Evolutionary conservation across 176 grass and related monocot species (phyloP).

Genomic region (Themeda triandra): DNA sequence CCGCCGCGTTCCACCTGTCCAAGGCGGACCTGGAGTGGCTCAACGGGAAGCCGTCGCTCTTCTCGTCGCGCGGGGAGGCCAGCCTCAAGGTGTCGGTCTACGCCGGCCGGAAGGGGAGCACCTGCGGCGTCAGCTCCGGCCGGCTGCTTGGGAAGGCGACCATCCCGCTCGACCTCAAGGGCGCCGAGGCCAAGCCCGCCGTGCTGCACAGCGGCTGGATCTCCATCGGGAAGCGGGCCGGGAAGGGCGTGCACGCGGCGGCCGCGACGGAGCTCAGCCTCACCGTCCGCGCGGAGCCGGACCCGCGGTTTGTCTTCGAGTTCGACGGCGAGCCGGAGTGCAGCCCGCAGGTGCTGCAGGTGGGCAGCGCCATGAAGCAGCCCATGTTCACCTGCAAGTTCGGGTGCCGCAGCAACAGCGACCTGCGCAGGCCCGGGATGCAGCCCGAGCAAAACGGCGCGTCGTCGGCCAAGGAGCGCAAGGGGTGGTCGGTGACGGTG

Average conservation of each 20-base stretch:
- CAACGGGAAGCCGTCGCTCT: constrained; percentile 59
- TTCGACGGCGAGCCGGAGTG: constrained; percentile 92
- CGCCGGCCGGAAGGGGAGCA: constrained; percentile 52
- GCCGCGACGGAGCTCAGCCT: constrained; percentile 61
- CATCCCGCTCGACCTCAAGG: constrained; percentile 73
- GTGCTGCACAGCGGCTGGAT: constrained; percentile 80
- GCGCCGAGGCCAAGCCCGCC: constrained; percentile 39
- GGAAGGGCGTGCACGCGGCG: background rate
- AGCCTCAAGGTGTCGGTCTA: constrained; percentile 74
- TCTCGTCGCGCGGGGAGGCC: constrained; percentile 30
- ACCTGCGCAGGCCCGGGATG: constrained; percentile 52
- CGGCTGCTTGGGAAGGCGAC: constrained; percentile 69
- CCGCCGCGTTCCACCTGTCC: constrained; percentile 69
- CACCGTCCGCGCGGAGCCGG: constrained; percentile 69
- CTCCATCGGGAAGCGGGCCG: constrained; percentile 44
- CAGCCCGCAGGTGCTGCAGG: constrained; percentile 80
- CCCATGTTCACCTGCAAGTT: constrained; percentile 98
- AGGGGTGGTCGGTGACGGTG: constrained; percentile 97
- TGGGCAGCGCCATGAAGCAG: constrained; percentile 60
- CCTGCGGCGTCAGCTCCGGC: constrained; percentile 54
- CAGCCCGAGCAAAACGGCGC: constrained; percentile 41
- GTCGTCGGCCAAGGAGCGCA: constrained; percentile 64
- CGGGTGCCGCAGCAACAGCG: constrained; percentile 73
- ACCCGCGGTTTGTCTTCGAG: constrained; percentile 84
- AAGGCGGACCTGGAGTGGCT: constrained; percentile 62